phyloP scores from a whole-genome alignment of 208 protist genomes.

The Trypanosoma platydactyli region DNA sequence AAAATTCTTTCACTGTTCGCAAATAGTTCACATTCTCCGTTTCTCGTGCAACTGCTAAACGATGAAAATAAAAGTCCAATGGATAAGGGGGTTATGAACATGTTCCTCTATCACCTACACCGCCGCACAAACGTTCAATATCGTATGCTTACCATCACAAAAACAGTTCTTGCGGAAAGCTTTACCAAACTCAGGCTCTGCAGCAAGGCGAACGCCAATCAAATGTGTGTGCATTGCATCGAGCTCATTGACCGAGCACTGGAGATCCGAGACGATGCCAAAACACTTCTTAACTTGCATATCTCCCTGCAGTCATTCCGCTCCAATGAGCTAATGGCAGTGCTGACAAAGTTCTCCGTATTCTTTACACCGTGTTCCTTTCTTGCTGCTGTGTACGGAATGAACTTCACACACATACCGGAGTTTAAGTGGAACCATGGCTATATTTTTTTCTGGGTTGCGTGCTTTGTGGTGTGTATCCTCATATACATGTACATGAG shows the following conservation, averaged over 20 bases:
- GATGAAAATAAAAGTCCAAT: slow-evolving; percentile 40
- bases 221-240: slow-evolving; percentile 73
- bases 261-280: slow-evolving; percentile 82
- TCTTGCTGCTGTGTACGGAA: slow-evolving; percentile 87
- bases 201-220: slow-evolving; percentile 66
- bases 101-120: slow-evolving; percentile 85
- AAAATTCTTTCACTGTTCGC: slow-evolving; percentile 80
- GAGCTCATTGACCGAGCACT: slow-evolving; percentile 74
- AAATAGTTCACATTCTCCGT: slow-evolving; percentile 68
- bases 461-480: slow-evolving; percentile 53
- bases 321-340: slow-evolving; percentile 88
- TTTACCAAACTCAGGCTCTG: slow-evolving; percentile 80
- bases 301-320: slow-evolving; percentile 82
- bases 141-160: slow-evolving; percentile 74
- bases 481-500: slow-evolving; percentile 67
- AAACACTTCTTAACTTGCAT: slow-evolving; percentile 81
- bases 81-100: slow-evolving; percentile 82
- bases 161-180: slow-evolving; percentile 59
- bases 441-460: slow-evolving; percentile 70
- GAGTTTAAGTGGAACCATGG: slow-evolving; percentile 73
- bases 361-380: slow-evolving; percentile 90
- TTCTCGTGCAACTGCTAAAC: slow-evolving; percentile 72
- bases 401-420: slow-evolving; percentile 87
- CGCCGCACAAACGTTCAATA: slow-evolving; percentile 83
- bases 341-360: slow-evolving; percentile 83